Percentiles rank a stretch among this genome's conserved stretches.
Evolutionary conservation across 768 basidiomycete species (phyloP).

Genomic region (Paxillus ammoniavirescens): DNA sequence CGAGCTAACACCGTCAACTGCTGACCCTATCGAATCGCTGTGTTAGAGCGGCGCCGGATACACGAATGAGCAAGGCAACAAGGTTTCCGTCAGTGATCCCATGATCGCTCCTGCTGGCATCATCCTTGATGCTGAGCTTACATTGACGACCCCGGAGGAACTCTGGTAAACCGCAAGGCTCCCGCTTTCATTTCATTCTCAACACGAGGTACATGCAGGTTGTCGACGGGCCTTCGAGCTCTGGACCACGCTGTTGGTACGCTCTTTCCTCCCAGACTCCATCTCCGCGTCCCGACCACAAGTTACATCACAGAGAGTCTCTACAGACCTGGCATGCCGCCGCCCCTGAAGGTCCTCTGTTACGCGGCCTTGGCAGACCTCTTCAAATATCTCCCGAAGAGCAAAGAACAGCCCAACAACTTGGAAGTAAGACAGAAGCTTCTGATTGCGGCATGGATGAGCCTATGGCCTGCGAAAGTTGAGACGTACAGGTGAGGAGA

Average conservation of each 20-base stretch:
- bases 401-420: constrained; percentile 56
- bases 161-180: constrained; percentile 52
- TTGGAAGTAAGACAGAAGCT: constrained; percentile 65
- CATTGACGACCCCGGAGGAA: constrained; percentile 67
- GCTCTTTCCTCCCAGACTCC: constrained; percentile 14
- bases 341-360: constrained; percentile 62
- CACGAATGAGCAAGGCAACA: constrained; percentile 66
- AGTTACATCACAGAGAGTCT: constrained; percentile 44
- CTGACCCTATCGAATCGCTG: constrained; percentile 1
- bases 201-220: constrained; percentile 39
- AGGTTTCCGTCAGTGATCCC: constrained; percentile 52
- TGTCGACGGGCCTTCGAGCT: constrained; percentile 77
- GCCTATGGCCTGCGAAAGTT: constrained; percentile 62
- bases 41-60: constrained; percentile 64
- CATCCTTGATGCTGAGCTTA: constrained; percentile 76
- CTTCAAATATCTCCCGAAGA: constrained; percentile 68
- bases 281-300: neutral
- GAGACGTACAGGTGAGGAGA: constrained; percentile 51
- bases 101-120: constrained; percentile 68
- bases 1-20: neutral
- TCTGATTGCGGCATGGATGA: constrained; percentile 80
- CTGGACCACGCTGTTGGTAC: constrained; percentile 76
- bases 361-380: constrained; percentile 68
- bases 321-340: constrained; percentile 53
- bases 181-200: constrained; percentile 4